Base-by-base conservation (phyloP, 2,329 filamentous ascomycete species). In the Cercospora sesami region DNA sequence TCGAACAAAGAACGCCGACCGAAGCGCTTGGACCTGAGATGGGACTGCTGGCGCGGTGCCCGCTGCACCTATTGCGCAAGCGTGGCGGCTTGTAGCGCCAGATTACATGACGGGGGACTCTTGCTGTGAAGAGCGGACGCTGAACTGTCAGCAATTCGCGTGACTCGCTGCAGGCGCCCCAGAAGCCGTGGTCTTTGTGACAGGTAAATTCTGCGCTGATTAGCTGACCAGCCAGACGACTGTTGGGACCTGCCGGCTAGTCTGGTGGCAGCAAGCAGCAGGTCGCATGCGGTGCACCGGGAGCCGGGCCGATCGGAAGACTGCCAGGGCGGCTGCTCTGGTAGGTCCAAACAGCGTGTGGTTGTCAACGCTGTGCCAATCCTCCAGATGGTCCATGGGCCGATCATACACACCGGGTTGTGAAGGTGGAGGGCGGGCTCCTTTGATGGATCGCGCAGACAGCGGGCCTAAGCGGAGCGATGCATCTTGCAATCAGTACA, bases 101-200 rank as follows among this genome's bases (percentile, higher is more conserved):
- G 66, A 60, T 59, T 45, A 62, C 67, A 64, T 66, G 57, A 36
- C 53, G 53, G 45, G 55, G 62, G 57, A 26, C 18, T 26, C 30
- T 23, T 39, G 57, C 33, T 65, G 59, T 59, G 63, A 31, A 63
- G 67, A 60, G 70, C 68, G 45, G 18, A 68, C 65, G 33, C 55
- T 63, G 68, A 75, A 71, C 72, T 75, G 73, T 75, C 74, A 75
- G 69, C 73, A 65, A 70, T 75, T 74, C 74, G 73, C 73, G 73
- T 75, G 74, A 75, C 73, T 70, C 63, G 64, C 72, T 73, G 69
- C 71, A 70, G 66, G 65, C 69, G 72, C 69, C 60, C 66, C 64
- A 65, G 36, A 60, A 64, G 63, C 72, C 70, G 72, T 69, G 60
- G 42, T 30, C 65, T 76, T 76, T 76, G 75, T 76, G 73, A 76